Evolutionary conservation across 2,329 filamentous ascomycete genomes (phyloP), one percentile per base, ranked within the genome.

Genomic region (Fonsecaea multimorphosa): DNA sequence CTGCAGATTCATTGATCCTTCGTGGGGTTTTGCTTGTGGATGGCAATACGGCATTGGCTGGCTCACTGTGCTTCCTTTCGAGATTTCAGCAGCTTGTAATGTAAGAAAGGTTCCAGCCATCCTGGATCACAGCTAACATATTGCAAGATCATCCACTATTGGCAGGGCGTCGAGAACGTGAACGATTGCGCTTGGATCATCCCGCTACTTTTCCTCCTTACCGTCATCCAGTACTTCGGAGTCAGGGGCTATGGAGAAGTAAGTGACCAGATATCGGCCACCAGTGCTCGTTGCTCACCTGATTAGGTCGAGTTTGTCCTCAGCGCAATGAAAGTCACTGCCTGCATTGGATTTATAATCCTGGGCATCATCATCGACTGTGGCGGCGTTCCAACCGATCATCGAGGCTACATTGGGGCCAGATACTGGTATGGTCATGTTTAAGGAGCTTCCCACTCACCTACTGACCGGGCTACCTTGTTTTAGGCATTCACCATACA

Each of bases 361-460:
- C 86, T 97, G 2, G 93, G 92, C 5, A 89, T 96, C 66, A 87
- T 96, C 64, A 85, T 96, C 72, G 92, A 96, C 78, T 90, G 89
- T 72, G 93, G 92, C 46, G 93, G 92, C 56, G 67, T 69, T 3
- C 62, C 67, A 24, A 65, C 67, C 12, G 66, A 68, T 36, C 27
- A 64, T 38, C 46, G 67, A 65, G 67, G 67, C 36, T 68, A 68
- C 36, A 68, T 68, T 36, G 66, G 66, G 27, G 66, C 63, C 29
- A 62, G 46, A 58, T 68, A 68, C 58, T 68, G 66, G 66, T 63
- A 90, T 9, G 34, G n/a, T 24, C 16, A 36, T 38, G 9, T 57
- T 40, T n/a, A n/a, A 27, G n/a, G 14, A 3, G 12, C 16, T 32
- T 54, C 4, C 14, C 31, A 19, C 31, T 6, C 38, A 44, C 16